Evolutionary conservation across 2,329 filamentous ascomycete genomes (phyloP), one percentile per base, ranked within the genome.

Genomic region (Xylariaceae sp.): DNA sequence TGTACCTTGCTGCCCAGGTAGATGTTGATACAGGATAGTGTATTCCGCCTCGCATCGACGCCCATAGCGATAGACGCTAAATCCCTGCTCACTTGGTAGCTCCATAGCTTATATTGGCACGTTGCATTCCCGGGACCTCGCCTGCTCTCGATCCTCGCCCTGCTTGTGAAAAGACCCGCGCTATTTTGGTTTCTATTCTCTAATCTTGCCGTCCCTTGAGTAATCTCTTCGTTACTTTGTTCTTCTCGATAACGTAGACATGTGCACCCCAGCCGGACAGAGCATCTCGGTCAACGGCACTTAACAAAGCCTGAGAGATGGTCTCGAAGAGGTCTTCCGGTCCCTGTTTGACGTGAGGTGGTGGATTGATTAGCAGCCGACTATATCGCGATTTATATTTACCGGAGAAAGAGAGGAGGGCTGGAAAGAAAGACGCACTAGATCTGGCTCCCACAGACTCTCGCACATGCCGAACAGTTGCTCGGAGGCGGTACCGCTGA

Each of bases 221-320:
- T 85, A 99, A 84, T 72, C 94, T 83, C 87, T 97, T 96, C 68
- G 94, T 97, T 60, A 99, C 89, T 88, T 97, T 97, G 78, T 96
- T 92, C 83, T 99, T 99, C 80, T 97, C 94, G 73, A 99, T 95
- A 70, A 99, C 95, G 78, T 97, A 99, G 65, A 99, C 94, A 70
- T 99, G 91, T 37, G 94, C 94, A 71, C 94, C 94, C 94, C 94
- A 97, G 61, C 94, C 94, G 36, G 92, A 96, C 60, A 99, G 80
- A 49, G 94, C 94, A 74, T 99, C 94, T 76, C 94, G 84, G 74
- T 99, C 94, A 54, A 97, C 89, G 56, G 94, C 94, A 74, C 95
- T 97, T 65, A 99, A 81, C 56, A 99, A 81, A 49, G 92, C 86
- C 76, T 99, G 94, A 45, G 94, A 97, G 71, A 97, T 90, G 59